Base-by-base conservation (phyloP, 768 basidiomycete genomes). In the Lactifluus pinguis region DNA sequence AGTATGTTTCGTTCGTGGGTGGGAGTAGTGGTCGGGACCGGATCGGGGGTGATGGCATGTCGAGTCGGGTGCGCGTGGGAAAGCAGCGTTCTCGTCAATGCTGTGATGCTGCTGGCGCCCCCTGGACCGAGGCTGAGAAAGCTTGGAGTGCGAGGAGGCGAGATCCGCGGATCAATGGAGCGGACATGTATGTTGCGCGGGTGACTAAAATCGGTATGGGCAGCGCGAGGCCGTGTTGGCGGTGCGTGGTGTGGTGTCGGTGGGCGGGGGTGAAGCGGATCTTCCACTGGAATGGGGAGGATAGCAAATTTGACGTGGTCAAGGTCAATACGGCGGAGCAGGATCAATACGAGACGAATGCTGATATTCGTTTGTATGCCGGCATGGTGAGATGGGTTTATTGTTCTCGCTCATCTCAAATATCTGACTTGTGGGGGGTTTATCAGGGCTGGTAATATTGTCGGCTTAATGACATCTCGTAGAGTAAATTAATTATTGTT, bases 221-320 rank as follows among this genome's bases (percentile, higher is more conserved):
- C n/a, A 71, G 70, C 53, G 77, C 80, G 14, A 75, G 73, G 67
- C 82, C 81, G 38, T 83, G 81, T 67, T 81, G 80, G 77, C 70
- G 81, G 47, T 83, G 82, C 58, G 59, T 83, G 36, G 76, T 79
- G 57, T 83, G 80, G 80, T 83, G 79, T 65, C 70, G 72, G 48
- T 83, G 81, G 81, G 79, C 80, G 21, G 81, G 81, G 0, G 76
- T 83, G 60, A 80, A 77, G 69, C 76, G 81, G 44, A 76, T 83
- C 45, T 83, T 81, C 64, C 77, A 82, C 62, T 82, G 79, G 77
- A 75, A 80, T 56, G 70, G 68, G 7, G 70, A 66, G 17, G 69
- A 67, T 42, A 70, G 69, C 9, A 68, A 67, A 57, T 76, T 77
- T 49, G 74, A 74, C 2, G 73, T 79, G 48, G 69, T 80, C 48